Base-by-base conservation (phyloP, 1,284 basidiomycete genomes). In the Ganoderma boninense region DNA sequence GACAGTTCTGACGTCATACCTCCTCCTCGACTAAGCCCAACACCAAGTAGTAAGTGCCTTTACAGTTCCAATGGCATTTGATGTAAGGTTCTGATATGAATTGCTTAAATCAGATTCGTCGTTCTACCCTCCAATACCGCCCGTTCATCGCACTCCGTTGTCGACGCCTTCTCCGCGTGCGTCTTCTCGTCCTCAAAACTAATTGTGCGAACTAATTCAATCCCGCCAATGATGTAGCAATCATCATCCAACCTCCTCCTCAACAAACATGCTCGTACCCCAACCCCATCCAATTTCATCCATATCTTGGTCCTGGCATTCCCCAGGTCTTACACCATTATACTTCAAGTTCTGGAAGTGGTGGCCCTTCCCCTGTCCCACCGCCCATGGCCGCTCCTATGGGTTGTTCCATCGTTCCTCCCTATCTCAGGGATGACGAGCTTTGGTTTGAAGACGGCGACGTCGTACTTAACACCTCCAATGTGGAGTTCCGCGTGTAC, bases 401-500 rank as follows among this genome's bases (percentile, higher is more conserved):
- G 3, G 4, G 10, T 52, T 26, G 11, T 52, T 13, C 13, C 46
- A 3, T 11, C 8, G 46, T 20, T 26, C 20, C 7, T 2, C 23
- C 23, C 13, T 23, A n/a, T 11, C 2, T 0, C 20, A n/a, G 52
- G 14, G 70, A 71, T 43, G 16, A 35, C 0, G 67, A 71, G 11
- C 59, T 71, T 2, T 71, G 70, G 70, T 71, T 67, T 23, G 67
- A 69, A 14, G 71, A 72, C 60, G 68, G 71, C 8, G 68, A 68
- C 20, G 16, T 72, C 32, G 29, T 61, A 13, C 64, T 72, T 2
- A 32, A 46, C 10, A 54, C 71, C 4, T 59, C 32, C 16, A 46
- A 63, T 20, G 44, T 68, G 2, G 61, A 67, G 18, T 72, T 72
- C 64, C 68, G 70, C 16, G 65, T 76, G 60, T 73, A 76, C 66